Evolutionary conservation across 768 basidiomycete genomes (phyloP), one percentile per base, ranked within the genome.

Genomic region (Daedaleopsis sinensis): DNA sequence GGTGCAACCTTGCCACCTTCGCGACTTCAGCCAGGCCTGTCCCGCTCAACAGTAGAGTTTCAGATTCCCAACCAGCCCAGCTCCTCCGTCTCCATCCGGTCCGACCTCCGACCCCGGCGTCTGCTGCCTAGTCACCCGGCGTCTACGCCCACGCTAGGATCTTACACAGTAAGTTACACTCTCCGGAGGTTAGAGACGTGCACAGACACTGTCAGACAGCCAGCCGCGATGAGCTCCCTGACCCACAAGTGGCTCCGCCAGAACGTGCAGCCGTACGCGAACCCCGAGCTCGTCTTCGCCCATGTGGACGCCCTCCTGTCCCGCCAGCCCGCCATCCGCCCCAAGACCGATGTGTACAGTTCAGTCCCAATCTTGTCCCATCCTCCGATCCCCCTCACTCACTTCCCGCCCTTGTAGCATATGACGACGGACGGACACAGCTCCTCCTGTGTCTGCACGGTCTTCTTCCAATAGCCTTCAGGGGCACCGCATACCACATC

Each of bases 391-490:
- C 38, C 55, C 49, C 54, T 46, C 64, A 57, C 68, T 62, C 67
- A 58, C 61, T 46, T 37, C 62, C 64, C 55, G 52, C 43, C 55
- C 44, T 43, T 48, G 42, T 51, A 97, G 94, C 91, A 0, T 95
- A 92, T 77, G 94, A 99, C 74, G 94, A 97, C 65, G 97, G 97
- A 50, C 87, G 96, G 39, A 89, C 93, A 0, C 94, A 96, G 70
- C 82, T 98, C 18, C 83, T 99, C 27, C 87, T 98, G 58, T 94
- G 93, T 65, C 68, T 96, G 3, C 92, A 97, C 70, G 97, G 97
- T 11, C 84, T 98, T 5, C 80, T 99, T 1, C 95, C 94, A 5
- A 97, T 99, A 67, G 74, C 83, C 0, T 96, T 86, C 77, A 83
- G 90, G 52, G 76, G 80, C 1, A 77, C 85, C 0, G 80, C 89